These are phyloP conservation scores for Colletotrichum scovillei DNA, from an alignment of 2,329 filamentous ascomycete species.

Conservation along the genomic window DNA sequence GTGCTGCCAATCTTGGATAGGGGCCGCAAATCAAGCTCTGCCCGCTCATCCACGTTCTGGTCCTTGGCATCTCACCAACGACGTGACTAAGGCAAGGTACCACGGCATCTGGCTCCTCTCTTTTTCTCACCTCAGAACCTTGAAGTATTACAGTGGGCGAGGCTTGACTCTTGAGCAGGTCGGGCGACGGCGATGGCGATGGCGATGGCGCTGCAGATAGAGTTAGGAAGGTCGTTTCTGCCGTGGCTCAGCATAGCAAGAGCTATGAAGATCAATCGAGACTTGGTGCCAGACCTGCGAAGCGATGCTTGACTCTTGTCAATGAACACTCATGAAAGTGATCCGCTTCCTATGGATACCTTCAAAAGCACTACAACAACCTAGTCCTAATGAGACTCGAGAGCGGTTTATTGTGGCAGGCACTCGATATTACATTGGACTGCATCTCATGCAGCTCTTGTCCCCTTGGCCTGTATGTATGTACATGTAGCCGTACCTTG, in stretches of 20 bases:
- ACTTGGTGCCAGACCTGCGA: neutral
- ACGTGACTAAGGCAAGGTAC: constrained; percentile 1
- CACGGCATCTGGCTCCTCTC: neutral
- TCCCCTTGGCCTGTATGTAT: neutral
- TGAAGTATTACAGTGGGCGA: neutral
- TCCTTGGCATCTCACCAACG: constrained; percentile 32
- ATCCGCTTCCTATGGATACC: neutral
- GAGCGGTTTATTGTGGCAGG: neutral
- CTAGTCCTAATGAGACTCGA: neutral
- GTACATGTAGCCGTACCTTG: neutral
- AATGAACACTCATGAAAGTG: neutral
- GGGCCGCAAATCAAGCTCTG: constrained; percentile 36
- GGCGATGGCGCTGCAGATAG: neutral
- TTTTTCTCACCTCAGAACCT: neutral
- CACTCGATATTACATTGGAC: neutral
- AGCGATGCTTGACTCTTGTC: neutral
- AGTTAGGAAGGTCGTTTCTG: neutral
- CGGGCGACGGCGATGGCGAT: neutral
- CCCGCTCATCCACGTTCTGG: constrained; percentile 28
- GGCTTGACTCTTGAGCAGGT: neutral
- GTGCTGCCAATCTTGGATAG: constrained; percentile 34
- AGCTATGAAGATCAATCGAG: neutral
- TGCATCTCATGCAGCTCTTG: neutral
- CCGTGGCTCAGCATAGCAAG: neutral
- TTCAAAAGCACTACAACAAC: neutral